A percentile compares a stretch with the other conserved stretches of the same genome.
phyloP scores from a whole-genome alignment of 2,329 filamentous ascomycete species.

The Claviceps monticola region DNA sequence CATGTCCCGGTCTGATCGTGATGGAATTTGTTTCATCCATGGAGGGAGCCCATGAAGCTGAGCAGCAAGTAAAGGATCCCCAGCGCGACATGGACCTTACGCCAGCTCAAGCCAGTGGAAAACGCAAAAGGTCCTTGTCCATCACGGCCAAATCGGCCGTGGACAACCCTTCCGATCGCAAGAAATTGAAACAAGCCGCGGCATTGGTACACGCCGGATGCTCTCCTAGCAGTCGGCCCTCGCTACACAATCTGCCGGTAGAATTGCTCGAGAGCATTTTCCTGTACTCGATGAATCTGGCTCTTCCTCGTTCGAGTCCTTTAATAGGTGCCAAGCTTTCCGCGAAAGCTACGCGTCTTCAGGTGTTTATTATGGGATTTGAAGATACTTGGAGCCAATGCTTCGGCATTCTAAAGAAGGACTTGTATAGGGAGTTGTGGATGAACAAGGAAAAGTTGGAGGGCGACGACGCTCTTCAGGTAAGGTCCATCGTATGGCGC shows the following conservation, averaged over 20 bases:
- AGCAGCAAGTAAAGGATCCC: not conserved
- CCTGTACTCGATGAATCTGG: slow-evolving; percentile 33
- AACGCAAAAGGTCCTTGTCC: slow-evolving; percentile 18
- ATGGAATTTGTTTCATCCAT: too few species aligned
- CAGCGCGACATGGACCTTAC: slow-evolving; percentile 30
- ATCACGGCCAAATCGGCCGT: slow-evolving; percentile 5
- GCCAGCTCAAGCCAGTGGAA: slow-evolving; percentile 34
- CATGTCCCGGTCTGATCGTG: too few species aligned
- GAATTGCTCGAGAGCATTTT: slow-evolving; percentile 42
- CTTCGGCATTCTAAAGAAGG: slow-evolving; percentile 14
- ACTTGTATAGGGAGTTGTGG: not conserved
- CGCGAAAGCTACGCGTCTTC: slow-evolving; percentile 21
- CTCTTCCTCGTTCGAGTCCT: slow-evolving; percentile 30
- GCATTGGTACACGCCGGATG: slow-evolving; percentile 16
- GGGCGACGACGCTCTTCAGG: slow-evolving; percentile 31
- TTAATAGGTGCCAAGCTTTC: slow-evolving; percentile 34
- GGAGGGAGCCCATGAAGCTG: too few species aligned
- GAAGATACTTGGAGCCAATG: slow-evolving; percentile 24
- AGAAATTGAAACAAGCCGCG: slow-evolving; percentile 17
- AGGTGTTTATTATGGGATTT: slow-evolving; percentile 22
- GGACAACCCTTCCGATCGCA: slow-evolving; percentile 2
- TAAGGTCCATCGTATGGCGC: slow-evolving; percentile 13
- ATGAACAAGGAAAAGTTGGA: slow-evolving; percentile 2
- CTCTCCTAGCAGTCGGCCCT: slow-evolving; percentile 12
- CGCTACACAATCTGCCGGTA: slow-evolving; percentile 27